These are phyloP conservation scores for Otatea glauca DNA, from an alignment of 176 grass and related monocot species.

Conservation along the genomic window DNA sequence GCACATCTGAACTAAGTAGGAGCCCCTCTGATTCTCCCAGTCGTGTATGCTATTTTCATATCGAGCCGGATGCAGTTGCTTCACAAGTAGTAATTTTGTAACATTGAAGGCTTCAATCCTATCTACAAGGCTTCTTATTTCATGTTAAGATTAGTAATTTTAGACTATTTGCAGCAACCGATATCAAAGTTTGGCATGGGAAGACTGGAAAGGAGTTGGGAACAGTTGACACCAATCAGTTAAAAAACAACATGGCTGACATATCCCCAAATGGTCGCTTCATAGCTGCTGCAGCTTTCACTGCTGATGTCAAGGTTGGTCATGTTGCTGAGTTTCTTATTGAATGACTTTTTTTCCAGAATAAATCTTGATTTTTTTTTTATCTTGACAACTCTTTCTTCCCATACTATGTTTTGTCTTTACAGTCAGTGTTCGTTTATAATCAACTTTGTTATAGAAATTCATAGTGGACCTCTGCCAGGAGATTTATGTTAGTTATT, in stretches of 20 bases:
- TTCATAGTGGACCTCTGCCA: neutral
- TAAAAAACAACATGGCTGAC: conserved; percentile 98
- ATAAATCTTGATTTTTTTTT: neutral
- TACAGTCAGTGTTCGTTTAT: neutral
- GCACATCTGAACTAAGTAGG: neutral
- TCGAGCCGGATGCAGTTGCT: neutral
- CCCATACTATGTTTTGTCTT: neutral
- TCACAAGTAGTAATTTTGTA: conserved; percentile 2
- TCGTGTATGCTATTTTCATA: neutral
- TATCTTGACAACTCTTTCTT: neutral
- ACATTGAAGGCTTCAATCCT: neutral
- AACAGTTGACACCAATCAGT: conserved; percentile 87
- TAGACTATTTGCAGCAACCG: conserved; percentile 66
- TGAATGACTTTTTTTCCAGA: neutral
- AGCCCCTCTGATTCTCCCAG: neutral
- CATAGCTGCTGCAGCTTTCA: conserved; percentile 97
- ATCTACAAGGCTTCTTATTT: neutral
- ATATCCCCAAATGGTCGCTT: conserved; percentile 94
- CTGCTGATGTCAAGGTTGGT: conserved; percentile 94
- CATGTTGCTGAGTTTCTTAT: conserved; percentile 25
- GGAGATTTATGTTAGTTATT: neutral
- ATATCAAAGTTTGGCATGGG: conserved; percentile 97
- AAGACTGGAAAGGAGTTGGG: conserved; percentile 92
- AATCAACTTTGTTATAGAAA: neutral
- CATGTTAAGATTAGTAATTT: neutral